phyloP scores from a whole-genome alignment of 352 stramenopile species.

The Phytophthora citricola region DNA sequence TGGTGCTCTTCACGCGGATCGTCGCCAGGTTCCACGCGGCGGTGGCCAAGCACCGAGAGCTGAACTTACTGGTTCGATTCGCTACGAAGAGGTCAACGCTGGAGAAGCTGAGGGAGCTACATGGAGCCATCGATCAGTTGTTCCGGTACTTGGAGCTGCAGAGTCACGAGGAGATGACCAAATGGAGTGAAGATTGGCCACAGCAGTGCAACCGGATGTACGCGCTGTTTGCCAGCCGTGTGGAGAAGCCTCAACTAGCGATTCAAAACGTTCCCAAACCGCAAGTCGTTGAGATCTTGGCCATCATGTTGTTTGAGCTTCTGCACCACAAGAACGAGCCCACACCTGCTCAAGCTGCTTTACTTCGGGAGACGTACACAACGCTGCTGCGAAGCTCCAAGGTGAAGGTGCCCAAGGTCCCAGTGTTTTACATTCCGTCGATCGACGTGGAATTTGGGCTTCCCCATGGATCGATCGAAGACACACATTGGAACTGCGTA shows the following conservation, averaged over 20 bases:
- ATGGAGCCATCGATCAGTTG: constrained; percentile 9
- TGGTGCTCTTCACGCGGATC: constrained; percentile 12
- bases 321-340: constrained; percentile 23
- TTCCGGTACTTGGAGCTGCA: constrained; percentile 9
- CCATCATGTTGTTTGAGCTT: constrained; percentile 35
- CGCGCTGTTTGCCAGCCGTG: neutral
- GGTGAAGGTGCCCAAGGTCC: constrained; percentile 32
- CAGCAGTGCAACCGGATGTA: constrained; percentile 19
- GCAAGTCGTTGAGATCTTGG: constrained; percentile 24
- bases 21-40: constrained; percentile 14
- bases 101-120: constrained; percentile 9
- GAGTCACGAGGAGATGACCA: constrained; percentile 6
- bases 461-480: neutral
- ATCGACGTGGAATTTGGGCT: constrained; percentile 25
- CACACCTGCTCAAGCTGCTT: constrained; percentile 6
- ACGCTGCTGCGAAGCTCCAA: constrained; percentile 19
- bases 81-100: constrained; percentile 27
- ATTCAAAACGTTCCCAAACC: constrained; percentile 5
- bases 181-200: constrained; percentile 14
- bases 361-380: constrained; percentile 18
- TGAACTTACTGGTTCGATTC: constrained; percentile 28
- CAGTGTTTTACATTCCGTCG: constrained; percentile 34
- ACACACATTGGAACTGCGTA: constrained; percentile 6
- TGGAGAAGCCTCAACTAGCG: constrained; percentile 9
- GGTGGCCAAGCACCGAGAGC: constrained; percentile 16